Conservation (phyloP, 345 rosid species). For the Lepidium didymum region DNA sequence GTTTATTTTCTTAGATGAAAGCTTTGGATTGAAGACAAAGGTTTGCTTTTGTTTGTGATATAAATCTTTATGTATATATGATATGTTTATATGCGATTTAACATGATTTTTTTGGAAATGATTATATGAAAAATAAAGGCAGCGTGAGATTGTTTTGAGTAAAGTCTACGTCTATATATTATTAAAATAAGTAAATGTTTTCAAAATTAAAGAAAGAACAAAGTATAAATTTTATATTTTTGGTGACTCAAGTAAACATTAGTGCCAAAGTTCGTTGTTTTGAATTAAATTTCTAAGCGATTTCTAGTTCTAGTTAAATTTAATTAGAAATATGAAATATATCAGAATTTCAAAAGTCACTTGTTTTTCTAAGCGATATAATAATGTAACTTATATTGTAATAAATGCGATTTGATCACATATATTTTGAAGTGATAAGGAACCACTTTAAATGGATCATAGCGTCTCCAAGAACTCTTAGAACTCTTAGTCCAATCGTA, state of each 20-base stretch:
- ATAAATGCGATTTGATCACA: neutral
- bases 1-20: constrained; percentile 7
- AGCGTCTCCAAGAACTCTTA: too few relatives aligned
- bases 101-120: neutral
- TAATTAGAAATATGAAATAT: too few relatives aligned
- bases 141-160: constrained; percentile 27
- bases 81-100: neutral
- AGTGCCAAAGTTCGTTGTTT: too few relatives aligned
- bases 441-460: neutral
- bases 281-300: too few relatives aligned
- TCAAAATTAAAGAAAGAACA: neutral
- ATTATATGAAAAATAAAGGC: neutral
- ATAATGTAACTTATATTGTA: too few relatives aligned
- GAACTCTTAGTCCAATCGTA: too few relatives aligned
- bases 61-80: neutral
- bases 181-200: neutral
- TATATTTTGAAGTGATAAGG: neutral
- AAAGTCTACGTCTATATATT: constrained; percentile 16
- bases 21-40: constrained; percentile 29
- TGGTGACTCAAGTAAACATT: too few relatives aligned
- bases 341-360: too few relatives aligned
- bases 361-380: too few relatives aligned
- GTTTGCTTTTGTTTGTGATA: neutral
- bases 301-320: too few relatives aligned
- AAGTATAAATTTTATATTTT: too few relatives aligned